A percentile compares a stretch with the other conserved stretches of the same genome.
phyloP scores from a whole-genome alignment of 176 grass and related monocot species.

The Lolium multiflorum region DNA sequence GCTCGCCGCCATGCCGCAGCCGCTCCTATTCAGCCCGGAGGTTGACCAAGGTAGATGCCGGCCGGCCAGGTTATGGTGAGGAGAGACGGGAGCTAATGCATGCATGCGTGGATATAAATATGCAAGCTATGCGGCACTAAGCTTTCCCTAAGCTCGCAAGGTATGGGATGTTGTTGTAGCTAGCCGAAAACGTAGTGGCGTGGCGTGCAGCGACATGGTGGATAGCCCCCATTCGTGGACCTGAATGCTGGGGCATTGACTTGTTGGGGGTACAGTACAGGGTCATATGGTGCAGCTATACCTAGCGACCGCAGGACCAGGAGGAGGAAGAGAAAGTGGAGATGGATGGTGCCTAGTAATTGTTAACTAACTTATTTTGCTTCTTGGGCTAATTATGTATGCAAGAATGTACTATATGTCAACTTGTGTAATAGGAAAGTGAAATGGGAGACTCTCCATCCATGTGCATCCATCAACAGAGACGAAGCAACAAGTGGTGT shows the following conservation, averaged over 20 bases:
- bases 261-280: background rate
- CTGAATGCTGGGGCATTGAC: background rate
- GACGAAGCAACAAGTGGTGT: no score
- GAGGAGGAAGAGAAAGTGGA: background rate
- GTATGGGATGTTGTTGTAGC: no score
- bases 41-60: background rate
- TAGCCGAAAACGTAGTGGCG: background rate
- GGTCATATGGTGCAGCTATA: constrained; percentile 16
- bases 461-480: background rate
- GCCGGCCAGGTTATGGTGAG: background rate
- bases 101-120: background rate
- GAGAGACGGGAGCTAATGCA: background rate
- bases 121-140: background rate
- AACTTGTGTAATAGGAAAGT: background rate
- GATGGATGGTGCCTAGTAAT: background rate
- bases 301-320: background rate
- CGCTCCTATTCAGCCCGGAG: background rate
- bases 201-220: constrained; percentile 4
- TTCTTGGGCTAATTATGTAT: background rate
- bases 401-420: background rate
- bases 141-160: no score
- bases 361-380: background rate
- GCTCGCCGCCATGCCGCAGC: constrained; percentile 36
- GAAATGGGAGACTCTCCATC: background rate
- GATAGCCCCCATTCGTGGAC: constrained; percentile 2